Evolutionary conservation across 768 basidiomycete genomes (phyloP), one percentile per base, ranked within the genome.

Genomic region (Tephrocybe rancida): DNA sequence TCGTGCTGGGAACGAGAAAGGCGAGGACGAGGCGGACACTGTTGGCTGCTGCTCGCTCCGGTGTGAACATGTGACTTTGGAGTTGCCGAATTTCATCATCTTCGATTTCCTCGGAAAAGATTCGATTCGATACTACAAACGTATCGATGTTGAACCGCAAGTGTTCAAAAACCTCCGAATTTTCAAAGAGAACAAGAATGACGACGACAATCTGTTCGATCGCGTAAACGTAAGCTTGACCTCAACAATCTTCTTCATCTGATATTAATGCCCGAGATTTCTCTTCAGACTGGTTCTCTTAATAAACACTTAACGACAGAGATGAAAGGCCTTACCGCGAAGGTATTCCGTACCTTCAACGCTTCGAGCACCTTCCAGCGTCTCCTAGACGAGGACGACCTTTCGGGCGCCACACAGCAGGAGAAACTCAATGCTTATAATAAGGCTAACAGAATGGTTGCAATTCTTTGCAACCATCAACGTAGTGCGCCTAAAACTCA

Each of bases 301-400:
- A 99, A 99, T 75, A 95, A 95, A 67, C 94, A 98, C 70, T 79
- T 99, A 55, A 84, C 83, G 41, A 84, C 82, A 25, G 94, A 96
- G 69, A 99, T 98, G 97, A 92, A 95, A 57, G 97, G 97, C 16
- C 81, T 99, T 24, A 96, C 97, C 0, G 97, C 97, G 53, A 99
- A 99, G 70, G 97, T 99, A 24, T 99, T 99, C 80, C 96, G 97
- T 93, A 99, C 97, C 47, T 99, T 91, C 76, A 99, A 99, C 65
- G 97, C 97, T 21, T 98, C 97, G 22, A 86, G 85, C 67, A 97
- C 96, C 2, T 97, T 98, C 78, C 94, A 98, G 67, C 79, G 90
- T 41, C 86, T 96, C 57, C 76, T 98, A 55, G 92, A 95, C 61
- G 80, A 86, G 57, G 82, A 83, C 48, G 65, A 70, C 6, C 67